Evolutionary conservation across 345 rosid genomes (phyloP), one percentile per base, ranked within the genome.

Genomic region (Ceriops zippeliana): DNA sequence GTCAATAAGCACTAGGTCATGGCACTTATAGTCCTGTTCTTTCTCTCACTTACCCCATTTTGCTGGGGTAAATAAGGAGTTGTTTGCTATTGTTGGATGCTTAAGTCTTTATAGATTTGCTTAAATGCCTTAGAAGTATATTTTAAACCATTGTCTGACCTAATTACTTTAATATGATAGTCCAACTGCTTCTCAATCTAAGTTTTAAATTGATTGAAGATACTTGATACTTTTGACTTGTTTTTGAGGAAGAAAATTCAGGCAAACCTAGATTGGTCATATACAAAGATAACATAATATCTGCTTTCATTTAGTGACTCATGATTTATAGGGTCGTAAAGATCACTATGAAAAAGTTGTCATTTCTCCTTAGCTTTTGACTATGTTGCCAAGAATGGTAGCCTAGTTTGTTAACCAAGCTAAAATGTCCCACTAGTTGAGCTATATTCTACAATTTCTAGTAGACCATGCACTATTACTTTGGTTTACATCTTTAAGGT

Each of bases 171-270:
- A 49, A 49, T 49, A 3, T 3, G 0, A 15, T 1, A 49, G n/a
- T 1, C 6, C 6, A 3, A 1, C 26, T 49, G 1, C 7, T 49
- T 49, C n/a, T 49, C 3, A 15, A 49, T n/a, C 16, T 13, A 49
- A 2, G 16, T 49, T 6, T 49, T 49, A 49, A 2, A 49, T 6
- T 49, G 6, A 1, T 16, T 6, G n/a, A 49, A 49, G n/a, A 5
- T 32, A 32, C 7, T 32, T 32, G 17, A 11, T 6, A 63, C 54
- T 3, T 64, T 24, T 4, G 2, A 27, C 8, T 75, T 75, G 10
- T 1, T 6, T 34, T 65, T 52, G 4, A 69, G 4, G 19, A 63
- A 70, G 1, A 54, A 69, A 21, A 69, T 51, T 70, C 38, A 62
- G 22, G 52, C 19, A 21, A 56, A 8, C 7, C 56, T 42, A 0